Percentiles rank a stretch among this genome's conserved stretches.
Evolutionary conservation across 1,284 basidiomycete species (phyloP).

Genomic region (Marasmius sp.): DNA sequence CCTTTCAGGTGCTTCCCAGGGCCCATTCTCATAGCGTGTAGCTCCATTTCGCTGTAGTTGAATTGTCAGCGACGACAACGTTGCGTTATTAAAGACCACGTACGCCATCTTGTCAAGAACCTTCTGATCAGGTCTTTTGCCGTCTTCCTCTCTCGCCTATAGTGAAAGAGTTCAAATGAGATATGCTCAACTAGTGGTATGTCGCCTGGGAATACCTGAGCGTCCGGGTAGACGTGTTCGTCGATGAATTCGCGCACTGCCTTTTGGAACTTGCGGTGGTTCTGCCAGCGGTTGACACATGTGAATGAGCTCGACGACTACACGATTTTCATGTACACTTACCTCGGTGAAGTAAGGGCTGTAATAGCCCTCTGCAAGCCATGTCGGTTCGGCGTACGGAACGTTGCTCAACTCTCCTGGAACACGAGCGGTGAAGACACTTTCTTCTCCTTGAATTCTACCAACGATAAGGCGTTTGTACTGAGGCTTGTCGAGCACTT

Average conservation of each 20-base stretch:
- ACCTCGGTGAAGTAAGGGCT: slow-evolving; percentile 73
- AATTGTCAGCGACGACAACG: not conserved
- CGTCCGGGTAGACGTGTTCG: slow-evolving; percentile 53
- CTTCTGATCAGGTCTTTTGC: slow-evolving; percentile 65
- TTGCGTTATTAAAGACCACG: slow-evolving; percentile 20
- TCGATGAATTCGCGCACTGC: slow-evolving; percentile 50
- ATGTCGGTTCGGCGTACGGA: slow-evolving; percentile 84
- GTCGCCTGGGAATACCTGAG: slow-evolving; percentile 29
- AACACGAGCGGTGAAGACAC: slow-evolving; percentile 53
- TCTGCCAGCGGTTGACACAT: slow-evolving; percentile 26
- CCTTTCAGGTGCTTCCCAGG: slow-evolving; percentile 85
- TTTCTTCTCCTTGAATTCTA: slow-evolving; percentile 63
- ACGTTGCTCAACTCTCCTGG: slow-evolving; percentile 67
- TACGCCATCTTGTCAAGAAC: slow-evolving; percentile 75
- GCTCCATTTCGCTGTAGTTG: slow-evolving; percentile 53
- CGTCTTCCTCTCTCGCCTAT: slow-evolving; percentile 72
- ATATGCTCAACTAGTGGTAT: not conserved
- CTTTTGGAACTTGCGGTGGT: slow-evolving; percentile 48
- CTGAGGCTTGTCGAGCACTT: slow-evolving; percentile 75
- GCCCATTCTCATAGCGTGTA: slow-evolving; percentile 91
- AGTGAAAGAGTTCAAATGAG: not conserved
- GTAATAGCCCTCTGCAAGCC: slow-evolving; percentile 68
- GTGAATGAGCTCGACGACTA: not conserved
- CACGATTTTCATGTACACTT: slow-evolving; percentile 3
- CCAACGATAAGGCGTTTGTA: slow-evolving; percentile 74